These are phyloP conservation scores for Begonia masoniana DNA, from an alignment of 306 rosid species.

Conservation along the genomic window DNA sequence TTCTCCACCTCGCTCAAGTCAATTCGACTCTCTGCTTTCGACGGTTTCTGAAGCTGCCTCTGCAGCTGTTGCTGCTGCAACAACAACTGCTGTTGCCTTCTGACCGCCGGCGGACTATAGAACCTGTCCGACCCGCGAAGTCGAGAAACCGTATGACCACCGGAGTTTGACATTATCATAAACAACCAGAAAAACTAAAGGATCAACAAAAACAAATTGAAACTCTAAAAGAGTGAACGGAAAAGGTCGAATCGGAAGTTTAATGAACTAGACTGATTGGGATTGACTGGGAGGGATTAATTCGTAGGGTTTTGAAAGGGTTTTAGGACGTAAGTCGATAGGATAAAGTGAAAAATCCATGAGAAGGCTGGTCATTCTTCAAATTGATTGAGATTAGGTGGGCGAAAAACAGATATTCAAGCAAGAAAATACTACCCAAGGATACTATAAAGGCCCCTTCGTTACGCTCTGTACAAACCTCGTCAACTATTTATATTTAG, in stretches of 20 bases:
- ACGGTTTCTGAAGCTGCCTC: slow-evolving; percentile 7
- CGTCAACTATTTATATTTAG: no score
- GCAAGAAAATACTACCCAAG: no score
- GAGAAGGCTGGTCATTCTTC: no score
- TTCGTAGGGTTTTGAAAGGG: background rate
- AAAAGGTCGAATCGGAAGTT: no score
- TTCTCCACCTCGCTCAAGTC: slow-evolving; percentile 19
- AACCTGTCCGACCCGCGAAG: slow-evolving; percentile 66
- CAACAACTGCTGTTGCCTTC: slow-evolving; percentile 24
- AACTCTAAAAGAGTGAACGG: no score
- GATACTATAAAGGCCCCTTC: no score
- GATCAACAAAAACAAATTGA: no score
- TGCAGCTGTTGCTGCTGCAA: slow-evolving; percentile 2
- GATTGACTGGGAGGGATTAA: slow-evolving; percentile 3
- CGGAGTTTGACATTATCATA: slow-evolving; percentile 5
- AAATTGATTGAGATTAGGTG: no score
- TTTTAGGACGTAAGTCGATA: background rate
- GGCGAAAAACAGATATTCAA: no score
- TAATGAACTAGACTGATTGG: no score
- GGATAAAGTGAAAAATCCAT: background rate
- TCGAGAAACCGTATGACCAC: slow-evolving; percentile 8
- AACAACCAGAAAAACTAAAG: slow-evolving; percentile 33
- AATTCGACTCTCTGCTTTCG: slow-evolving; percentile 6
- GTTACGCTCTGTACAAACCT: no score
- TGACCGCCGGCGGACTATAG: slow-evolving; percentile 35